These are phyloP conservation scores for Thalassiosira ordinaria DNA, from an alignment of 352 stramenopile species.

Conservation along the genomic window DNA sequence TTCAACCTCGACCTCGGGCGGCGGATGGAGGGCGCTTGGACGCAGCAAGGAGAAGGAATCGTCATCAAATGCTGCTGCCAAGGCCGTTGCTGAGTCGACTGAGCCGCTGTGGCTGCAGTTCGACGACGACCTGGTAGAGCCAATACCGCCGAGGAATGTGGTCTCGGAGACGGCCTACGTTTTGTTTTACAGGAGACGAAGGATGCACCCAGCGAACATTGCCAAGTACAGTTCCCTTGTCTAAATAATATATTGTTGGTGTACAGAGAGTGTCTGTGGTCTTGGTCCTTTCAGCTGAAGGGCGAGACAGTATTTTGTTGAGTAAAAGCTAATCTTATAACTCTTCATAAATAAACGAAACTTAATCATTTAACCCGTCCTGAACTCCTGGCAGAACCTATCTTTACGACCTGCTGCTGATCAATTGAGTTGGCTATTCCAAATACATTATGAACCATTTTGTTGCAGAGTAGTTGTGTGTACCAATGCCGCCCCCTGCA, in stretches of 20 bases:
- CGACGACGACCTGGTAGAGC: constrained; percentile 86
- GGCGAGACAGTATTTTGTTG: no score
- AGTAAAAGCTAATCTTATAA: background rate
- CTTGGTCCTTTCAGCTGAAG: no score
- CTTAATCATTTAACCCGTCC: no score
- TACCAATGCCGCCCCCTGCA: no score
- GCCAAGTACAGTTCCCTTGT: constrained; percentile 81
- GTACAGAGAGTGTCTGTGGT: no score
- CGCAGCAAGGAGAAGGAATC: constrained; percentile 72
- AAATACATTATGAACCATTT: no score
- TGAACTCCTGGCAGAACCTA: no score
- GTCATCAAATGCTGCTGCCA: constrained; percentile 57
- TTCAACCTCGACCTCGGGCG: constrained; percentile 32
- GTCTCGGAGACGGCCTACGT: constrained; percentile 86
- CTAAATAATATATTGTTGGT: constrained; percentile 38
- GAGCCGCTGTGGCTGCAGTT: constrained; percentile 86
- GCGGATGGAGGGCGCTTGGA: constrained; percentile 65
- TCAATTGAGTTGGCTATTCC: no score
- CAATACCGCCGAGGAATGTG: constrained; percentile 72
- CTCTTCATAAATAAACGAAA: background rate
- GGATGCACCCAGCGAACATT: constrained; percentile 78
- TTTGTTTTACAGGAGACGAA: constrained; percentile 83
- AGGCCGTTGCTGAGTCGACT: constrained; percentile 67
- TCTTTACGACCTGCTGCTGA: no score
- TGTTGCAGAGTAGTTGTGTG: no score